Evolutionary conservation across 2,329 filamentous ascomycete species (phyloP), one percentile per base, ranked within the genome.

Genomic region (Alternaria metachromatica): DNA sequence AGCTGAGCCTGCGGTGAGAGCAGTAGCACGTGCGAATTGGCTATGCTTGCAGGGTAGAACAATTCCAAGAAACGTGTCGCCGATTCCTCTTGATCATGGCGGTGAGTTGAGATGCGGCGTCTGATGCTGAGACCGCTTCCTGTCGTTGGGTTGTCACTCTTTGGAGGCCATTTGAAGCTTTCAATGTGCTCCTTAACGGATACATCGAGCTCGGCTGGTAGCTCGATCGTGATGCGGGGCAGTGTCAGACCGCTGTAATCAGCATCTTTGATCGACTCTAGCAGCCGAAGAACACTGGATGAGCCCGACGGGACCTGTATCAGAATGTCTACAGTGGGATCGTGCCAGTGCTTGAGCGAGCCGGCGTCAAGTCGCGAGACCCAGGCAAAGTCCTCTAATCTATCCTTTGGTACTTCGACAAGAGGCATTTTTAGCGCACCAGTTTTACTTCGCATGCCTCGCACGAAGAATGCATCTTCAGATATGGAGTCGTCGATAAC

Each of bases 1-100:
- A 98, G 81, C 77, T 98, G 92, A 1, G 87, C 87, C 69, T 97
- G 89, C 1, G 94, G 88, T 6, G 93, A 94, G 6, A 99, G 86
- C 2, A 97, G 81, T n/a, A 99, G 85, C 3, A 97, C 87, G 77
- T 97, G 93, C 10, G 90, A 90, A 56, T 88, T 80, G 3, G 79
- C 76, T 6, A 88, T 84, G 62, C 88, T 84, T 4, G 84, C 81
- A 3, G 96, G 94, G 85, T 94, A 98, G 78, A 97, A 97, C 0
- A 92, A 91, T 81, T 98, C 94, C 6, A 97, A 82, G 62, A 95
- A 92, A 23, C 90, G 89, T 15, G 90, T 84, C 0, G 93, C 89
- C 60, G 90, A 90, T 70, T 94, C 90, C 67, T 92, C 88, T 46
- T 91, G 85, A 6, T 84, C 88, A 65, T 90, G 74, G 50, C 83